Base-by-base conservation (phyloP, 192 early-diverging fungal genomes). In the Backusella liffmaniae region DNA sequence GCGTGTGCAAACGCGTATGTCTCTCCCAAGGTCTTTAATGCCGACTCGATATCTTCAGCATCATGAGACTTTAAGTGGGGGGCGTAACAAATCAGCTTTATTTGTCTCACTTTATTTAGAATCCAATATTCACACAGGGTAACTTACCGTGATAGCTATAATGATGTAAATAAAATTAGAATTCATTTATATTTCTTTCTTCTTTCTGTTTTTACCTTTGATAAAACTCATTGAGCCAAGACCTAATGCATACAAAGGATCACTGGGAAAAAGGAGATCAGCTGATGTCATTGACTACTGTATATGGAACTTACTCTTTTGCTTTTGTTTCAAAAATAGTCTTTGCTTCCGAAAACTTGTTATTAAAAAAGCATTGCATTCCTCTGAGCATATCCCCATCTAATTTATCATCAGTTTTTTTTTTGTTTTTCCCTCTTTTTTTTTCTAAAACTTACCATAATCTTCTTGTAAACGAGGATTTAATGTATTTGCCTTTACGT, bases 211-310 rank as follows among this genome's bases (percentile, higher is more conserved):
- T 34, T 53, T 83, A 89, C 88, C 88, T 86, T 89, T 89, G 42
- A 89, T 78, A 72, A 89, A 89, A 9, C 84, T 82, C 35, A 89
- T 80, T 30, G 82, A 78, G 15, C 88, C 84, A 10, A 84, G 83
- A 34, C 88, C 85, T 30, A 89, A 76, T 49, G 86, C 88, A 71
- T 85, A 86, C 16, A 89, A 73, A 12, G 88, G 88, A 39, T 89
- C 84, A 41, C 80, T 82, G 36, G 5, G n/a, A 62, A 12, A 59
- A 62, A 35, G 13, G 29, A 23, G 76, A 13, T 56, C 53, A 56
- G 21, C 29, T 35, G 15, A 53, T 35, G 34, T 49, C 46, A 53
- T 13, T 21, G 13, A 15, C 44, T 49, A 16, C 29, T 16, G 18
- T n/a, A 30, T 67, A 36, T 15, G n/a, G 34, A 41, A 74, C 76